Percentiles rank a stretch among this genome's conserved stretches.
Conservation (phyloP, 768 basidiomycete species). For the Rhizopogon rudus region DNA sequence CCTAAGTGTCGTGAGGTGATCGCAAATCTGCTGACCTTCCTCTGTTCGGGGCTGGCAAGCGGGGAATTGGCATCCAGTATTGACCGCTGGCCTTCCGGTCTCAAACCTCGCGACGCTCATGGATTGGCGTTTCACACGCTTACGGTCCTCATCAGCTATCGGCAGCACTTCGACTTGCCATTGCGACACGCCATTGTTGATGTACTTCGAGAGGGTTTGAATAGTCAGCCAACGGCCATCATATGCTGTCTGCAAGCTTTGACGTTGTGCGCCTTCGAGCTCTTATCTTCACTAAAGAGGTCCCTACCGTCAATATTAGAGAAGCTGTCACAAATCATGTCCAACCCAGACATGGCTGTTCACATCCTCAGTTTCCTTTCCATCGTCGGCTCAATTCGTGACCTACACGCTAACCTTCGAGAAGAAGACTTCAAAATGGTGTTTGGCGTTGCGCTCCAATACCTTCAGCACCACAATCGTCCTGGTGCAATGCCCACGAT, state of each 20-base stretch:
- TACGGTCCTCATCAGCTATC: slow-evolving; percentile 85
- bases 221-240: slow-evolving; percentile 69
- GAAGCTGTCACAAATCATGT: slow-evolving; percentile 91
- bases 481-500: slow-evolving; percentile 50
- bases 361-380: slow-evolving; percentile 92
- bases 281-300: slow-evolving; percentile 77
- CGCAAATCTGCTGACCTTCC: slow-evolving; percentile 51
- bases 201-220: slow-evolving; percentile 63
- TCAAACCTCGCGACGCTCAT: slow-evolving; percentile 79
- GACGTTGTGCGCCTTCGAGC: slow-evolving; percentile 81
- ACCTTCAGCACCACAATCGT: slow-evolving; percentile 87
- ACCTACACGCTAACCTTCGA: slow-evolving; percentile 85
- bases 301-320: slow-evolving; percentile 76
- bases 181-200: slow-evolving; percentile 69
- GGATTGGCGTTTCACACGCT: slow-evolving; percentile 85
- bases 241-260: slow-evolving; percentile 90
- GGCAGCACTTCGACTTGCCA: slow-evolving; percentile 65
- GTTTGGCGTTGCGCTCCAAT: slow-evolving; percentile 90
- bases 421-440: slow-evolving; percentile 90
- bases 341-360: slow-evolving; percentile 88
- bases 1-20: slow-evolving; percentile 67
- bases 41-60: slow-evolving; percentile 63
- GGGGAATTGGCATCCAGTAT: slow-evolving; percentile 53
- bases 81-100: slow-evolving; percentile 52
- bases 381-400: slow-evolving; percentile 76